Evolutionary conservation across 2,329 filamentous ascomycete genomes (phyloP).

Genomic region (Phaeosphaeria sp.): DNA sequence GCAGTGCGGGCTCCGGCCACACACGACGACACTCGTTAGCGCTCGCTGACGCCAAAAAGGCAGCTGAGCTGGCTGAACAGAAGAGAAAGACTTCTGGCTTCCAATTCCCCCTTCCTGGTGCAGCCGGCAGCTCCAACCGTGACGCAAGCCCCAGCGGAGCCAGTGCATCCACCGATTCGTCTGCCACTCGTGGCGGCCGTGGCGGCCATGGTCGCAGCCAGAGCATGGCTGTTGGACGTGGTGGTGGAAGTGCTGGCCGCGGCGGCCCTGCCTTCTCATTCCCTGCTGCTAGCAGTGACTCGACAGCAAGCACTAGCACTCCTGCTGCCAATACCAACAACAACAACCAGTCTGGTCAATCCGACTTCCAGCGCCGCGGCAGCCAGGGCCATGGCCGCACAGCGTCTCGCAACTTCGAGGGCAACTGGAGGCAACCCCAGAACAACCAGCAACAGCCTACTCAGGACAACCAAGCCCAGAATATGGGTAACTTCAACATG

Average conservation of each 20-base stretch:
- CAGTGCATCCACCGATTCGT: constrained; percentile 36
- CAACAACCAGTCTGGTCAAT: constrained; percentile 50
- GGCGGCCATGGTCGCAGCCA: constrained; percentile 79
- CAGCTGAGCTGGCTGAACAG: constrained; percentile 94
- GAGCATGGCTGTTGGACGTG: constrained; percentile 81
- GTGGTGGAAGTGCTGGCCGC: constrained; percentile 66
- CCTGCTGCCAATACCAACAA: constrained; percentile 31
- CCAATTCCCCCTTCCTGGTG: constrained; percentile 84
- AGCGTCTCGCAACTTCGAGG: constrained; percentile 92
- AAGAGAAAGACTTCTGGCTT: constrained; percentile 94
- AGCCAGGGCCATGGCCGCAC: constrained; percentile 81
- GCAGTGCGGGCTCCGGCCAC: constrained; percentile 74
- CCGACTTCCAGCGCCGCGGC: constrained; percentile 77
- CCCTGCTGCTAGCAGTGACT: constrained; percentile 63
- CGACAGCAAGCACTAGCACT: constrained; percentile 38
- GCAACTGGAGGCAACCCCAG: constrained; percentile 93
- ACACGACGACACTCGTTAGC: constrained; percentile 94
- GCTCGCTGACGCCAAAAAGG: constrained; percentile 95
- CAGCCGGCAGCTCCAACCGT: constrained; percentile 63
- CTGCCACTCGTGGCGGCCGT: constrained; percentile 48
- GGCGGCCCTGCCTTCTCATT: constrained; percentile 78
- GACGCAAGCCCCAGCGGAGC: constrained; percentile 63
- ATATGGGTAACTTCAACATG: constrained; percentile 70
- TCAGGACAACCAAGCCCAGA: constrained; percentile 53
- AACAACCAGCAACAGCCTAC: constrained; percentile 56